Conservation (phyloP, 495 filamentous ascomycete species). For the Ramalina intermedia region DNA sequence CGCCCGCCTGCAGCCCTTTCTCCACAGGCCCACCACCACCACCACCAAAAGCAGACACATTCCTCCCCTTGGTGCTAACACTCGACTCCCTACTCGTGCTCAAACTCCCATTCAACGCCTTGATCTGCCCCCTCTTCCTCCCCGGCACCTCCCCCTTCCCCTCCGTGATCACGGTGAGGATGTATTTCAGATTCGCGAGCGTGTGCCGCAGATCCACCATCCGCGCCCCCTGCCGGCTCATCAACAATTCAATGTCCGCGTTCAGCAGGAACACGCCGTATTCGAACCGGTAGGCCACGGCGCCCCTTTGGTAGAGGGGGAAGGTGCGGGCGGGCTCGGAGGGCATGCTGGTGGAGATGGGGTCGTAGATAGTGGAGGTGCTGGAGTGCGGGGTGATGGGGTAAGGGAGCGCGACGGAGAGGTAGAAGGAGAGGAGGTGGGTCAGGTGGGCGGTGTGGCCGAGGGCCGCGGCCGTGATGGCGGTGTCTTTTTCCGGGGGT, state of each 20-base stretch:
- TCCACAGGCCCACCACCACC: too few relatives aligned
- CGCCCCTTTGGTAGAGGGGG: slow-evolving; percentile 65
- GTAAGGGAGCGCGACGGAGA: slow-evolving; percentile 67
- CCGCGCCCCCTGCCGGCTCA: slow-evolving; percentile 54
- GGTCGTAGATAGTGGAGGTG: slow-evolving; percentile 63
- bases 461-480: slow-evolving; percentile 63
- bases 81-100: neutral
- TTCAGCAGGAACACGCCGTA: slow-evolving; percentile 92
- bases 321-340: slow-evolving; percentile 48
- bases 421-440: slow-evolving; percentile 68
- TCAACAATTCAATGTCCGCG: slow-evolving; percentile 80
- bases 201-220: slow-evolving; percentile 83
- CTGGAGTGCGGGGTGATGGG: slow-evolving; percentile 58
- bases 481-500: slow-evolving; percentile 39
- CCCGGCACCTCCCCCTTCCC: slow-evolving; percentile 63
- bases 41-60: too few relatives aligned
- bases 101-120: slow-evolving; percentile 34
- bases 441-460: slow-evolving; percentile 69
- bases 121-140: slow-evolving; percentile 62
- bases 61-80: neutral
- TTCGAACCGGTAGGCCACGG: slow-evolving; percentile 74
- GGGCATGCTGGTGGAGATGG: slow-evolving; percentile 51
- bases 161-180: slow-evolving; percentile 74
- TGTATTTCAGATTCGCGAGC: slow-evolving; percentile 80
- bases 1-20: too few relatives aligned